Base-by-base conservation (phyloP, 768 basidiomycete genomes). In the Suillus occidentalis region DNA sequence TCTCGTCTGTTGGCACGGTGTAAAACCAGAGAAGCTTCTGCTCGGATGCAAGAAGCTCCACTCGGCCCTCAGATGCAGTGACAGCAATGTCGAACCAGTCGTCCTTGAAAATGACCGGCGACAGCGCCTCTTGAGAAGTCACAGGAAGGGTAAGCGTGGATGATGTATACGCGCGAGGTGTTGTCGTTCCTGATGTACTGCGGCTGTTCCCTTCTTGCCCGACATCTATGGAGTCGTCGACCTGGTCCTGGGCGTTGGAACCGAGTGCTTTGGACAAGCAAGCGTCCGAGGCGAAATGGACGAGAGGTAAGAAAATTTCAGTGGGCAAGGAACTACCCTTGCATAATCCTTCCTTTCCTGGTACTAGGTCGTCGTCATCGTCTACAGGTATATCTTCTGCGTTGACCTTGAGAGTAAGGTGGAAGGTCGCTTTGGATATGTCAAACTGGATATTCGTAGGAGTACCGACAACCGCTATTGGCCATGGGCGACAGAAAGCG, bases 291-390 rank as follows among this genome's bases (percentile, higher is more conserved):
- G 90, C 92, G 73, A 88, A 99, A 74, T 99, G 97, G 22, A 97
- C 89, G 58, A 94, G 81, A 6, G 97, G 97, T 1, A 99, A 75
- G 74, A 85, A 99, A 25, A 99, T 88, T 81, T 97, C 97, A 22
- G 95, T 98, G n/a, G 88, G 83, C 1, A 86, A 77, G 36, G 73
- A 74, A 20, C 80, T 79, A 13, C 14, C 20, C 20, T 63, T 59
- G 40, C 47, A 36, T 37, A 59, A 40, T 31, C 58, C 58, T 42
- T 28, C 42, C 40, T 31, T 42, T 16, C 34, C 58, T 18, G 37
- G 6, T 34, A n/a, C 5, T n/a, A 56, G 12, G 7, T 62, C 52
- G 20, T 58, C 60, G 6, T 22, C 63, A 7, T n/a, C 40, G 6
- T 42, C 52, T 18, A 25, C 61, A 0, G 77, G 77, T 28, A 78